Evolutionary conservation across 345 rosid species (phyloP).

Genomic region (Clausena lansium): DNA sequence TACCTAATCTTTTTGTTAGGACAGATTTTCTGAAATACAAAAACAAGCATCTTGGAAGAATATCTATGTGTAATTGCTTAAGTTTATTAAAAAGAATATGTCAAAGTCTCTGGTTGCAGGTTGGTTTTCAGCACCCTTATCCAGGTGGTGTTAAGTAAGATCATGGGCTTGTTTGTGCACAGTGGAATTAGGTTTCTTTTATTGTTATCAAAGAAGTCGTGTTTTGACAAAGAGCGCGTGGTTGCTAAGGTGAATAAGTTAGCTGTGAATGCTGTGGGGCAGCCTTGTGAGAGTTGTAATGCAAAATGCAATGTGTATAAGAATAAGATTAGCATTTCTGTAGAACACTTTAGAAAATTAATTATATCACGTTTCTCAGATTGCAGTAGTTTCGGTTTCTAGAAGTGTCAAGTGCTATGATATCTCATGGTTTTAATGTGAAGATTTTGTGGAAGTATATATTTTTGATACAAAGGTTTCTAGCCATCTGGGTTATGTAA

Average conservation of each 20-base stretch:
- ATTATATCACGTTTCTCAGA: not conserved
- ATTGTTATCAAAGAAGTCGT: not conserved
- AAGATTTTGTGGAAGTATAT: not conserved
- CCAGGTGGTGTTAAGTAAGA: not conserved
- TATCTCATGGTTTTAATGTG: not conserved
- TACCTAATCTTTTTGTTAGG: not conserved
- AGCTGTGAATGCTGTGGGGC: not conserved
- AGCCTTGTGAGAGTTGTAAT: not conserved
- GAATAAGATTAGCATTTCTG: not conserved
- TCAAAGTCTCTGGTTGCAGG: slow-evolving; percentile 1
- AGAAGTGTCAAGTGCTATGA: not conserved
- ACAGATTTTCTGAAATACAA: not conserved
- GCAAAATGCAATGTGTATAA: not conserved
- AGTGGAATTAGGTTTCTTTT: not conserved
- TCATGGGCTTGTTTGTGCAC: not conserved
- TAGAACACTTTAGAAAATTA: not conserved
- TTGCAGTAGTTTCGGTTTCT: not conserved
- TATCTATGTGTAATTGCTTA: not conserved
- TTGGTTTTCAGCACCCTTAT: not conserved
- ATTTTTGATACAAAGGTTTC: not conserved
- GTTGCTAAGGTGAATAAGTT: not conserved
- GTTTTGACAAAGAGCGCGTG: not conserved
- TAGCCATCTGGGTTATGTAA: not conserved
- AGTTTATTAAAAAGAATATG: not conserved
- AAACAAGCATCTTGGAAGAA: not conserved